Conservation (phyloP, 768 basidiomycete genomes). For the Kwoniella sp. region DNA sequence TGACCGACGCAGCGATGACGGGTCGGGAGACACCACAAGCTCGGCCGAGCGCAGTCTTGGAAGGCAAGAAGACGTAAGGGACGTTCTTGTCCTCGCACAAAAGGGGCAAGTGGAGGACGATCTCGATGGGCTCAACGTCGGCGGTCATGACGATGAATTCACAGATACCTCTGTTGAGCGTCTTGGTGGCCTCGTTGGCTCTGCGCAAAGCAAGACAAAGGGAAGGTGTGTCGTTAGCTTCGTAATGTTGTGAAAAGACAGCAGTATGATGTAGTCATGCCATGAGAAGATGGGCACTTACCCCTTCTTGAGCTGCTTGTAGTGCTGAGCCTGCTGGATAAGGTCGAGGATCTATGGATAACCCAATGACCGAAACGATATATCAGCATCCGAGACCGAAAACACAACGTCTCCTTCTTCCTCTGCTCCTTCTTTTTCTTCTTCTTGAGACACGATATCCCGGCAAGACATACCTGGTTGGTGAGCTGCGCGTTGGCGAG, state of each 20-base stretch:
- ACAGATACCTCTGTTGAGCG: conserved; percentile 93
- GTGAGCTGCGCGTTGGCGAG: conserved; percentile 81
- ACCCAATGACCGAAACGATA: background rate
- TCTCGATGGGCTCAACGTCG: conserved; percentile 95
- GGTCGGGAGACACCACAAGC: conserved; percentile 94
- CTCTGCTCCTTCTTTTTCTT: no score
- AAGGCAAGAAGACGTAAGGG: conserved; percentile 91
- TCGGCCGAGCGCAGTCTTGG: conserved; percentile 91
- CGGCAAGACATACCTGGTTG: conserved; percentile 69
- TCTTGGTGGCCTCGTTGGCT: conserved; percentile 99
- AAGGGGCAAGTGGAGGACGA: conserved; percentile 92
- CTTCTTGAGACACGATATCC: background rate
- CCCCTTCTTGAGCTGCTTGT: conserved; percentile 96
- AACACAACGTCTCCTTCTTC: no score
- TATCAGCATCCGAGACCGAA: conserved; percentile 7
- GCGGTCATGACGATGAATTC: conserved; percentile 94
- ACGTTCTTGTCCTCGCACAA: conserved; percentile 99
- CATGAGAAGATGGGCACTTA: conserved; percentile 20
- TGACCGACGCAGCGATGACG: conserved; percentile 92
- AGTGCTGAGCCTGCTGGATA: conserved; percentile 91
- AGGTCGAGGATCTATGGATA: conserved; percentile 81
- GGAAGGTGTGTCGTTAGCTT: background rate
- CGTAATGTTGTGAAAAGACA: background rate
- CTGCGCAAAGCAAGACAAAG: conserved; percentile 56
- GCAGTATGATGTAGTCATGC: background rate